Percentiles rank a stretch among this genome's conserved stretches.
Evolutionary conservation across 805 yeast species (phyloP).

Genomic region (Zygoascus bituminiphila): DNA sequence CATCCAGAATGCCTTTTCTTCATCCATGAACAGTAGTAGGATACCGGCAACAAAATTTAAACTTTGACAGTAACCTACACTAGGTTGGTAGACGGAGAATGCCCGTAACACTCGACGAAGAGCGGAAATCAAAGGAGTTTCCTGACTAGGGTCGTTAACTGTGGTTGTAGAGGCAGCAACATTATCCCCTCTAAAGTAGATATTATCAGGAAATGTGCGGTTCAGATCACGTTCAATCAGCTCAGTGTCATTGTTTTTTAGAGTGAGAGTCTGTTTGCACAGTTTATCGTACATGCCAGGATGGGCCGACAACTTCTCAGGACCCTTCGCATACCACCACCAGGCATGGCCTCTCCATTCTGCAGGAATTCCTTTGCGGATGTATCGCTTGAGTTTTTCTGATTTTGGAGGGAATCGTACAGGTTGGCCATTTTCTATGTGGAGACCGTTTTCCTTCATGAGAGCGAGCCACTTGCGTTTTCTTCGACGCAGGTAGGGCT

Average conservation of each 20-base stretch:
- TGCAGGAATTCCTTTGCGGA: slow-evolving; percentile 90
- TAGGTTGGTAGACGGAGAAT: slow-evolving; percentile 78
- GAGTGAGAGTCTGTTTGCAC: slow-evolving; percentile 45
- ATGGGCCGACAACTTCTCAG: slow-evolving; percentile 59
- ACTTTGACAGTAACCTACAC: slow-evolving; percentile 93
- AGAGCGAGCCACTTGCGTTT: slow-evolving; percentile 69
- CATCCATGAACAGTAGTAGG: slow-evolving; percentile 74
- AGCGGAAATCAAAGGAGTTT: slow-evolving; percentile 58
- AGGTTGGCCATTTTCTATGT: slow-evolving; percentile 35
- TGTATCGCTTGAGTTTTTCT: slow-evolving; percentile 51
- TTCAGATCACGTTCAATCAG: slow-evolving; percentile 90
- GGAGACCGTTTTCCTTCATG: slow-evolving; percentile 61
- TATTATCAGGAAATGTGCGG: slow-evolving; percentile 91
- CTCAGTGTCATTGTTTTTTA: slow-evolving; percentile 71
- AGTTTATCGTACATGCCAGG: slow-evolving; percentile 67
- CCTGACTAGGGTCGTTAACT: slow-evolving; percentile 24
- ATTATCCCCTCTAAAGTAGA: slow-evolving; percentile 48
- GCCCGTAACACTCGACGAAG: slow-evolving; percentile 75
- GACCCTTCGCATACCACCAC: slow-evolving; percentile 90
- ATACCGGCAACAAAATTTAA: slow-evolving; percentile 88
- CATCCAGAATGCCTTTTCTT: slow-evolving; percentile 94
- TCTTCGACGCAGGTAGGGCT: slow-evolving; percentile 52
- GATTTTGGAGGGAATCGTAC: slow-evolving; percentile 29
- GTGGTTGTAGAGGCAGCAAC: slow-evolving; percentile 1
- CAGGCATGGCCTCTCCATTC: slow-evolving; percentile 97